Evolutionary conservation across 2,329 filamentous ascomycete species (phyloP), one percentile per base, ranked within the genome.

Genomic region (Curvularia verruculosa): DNA sequence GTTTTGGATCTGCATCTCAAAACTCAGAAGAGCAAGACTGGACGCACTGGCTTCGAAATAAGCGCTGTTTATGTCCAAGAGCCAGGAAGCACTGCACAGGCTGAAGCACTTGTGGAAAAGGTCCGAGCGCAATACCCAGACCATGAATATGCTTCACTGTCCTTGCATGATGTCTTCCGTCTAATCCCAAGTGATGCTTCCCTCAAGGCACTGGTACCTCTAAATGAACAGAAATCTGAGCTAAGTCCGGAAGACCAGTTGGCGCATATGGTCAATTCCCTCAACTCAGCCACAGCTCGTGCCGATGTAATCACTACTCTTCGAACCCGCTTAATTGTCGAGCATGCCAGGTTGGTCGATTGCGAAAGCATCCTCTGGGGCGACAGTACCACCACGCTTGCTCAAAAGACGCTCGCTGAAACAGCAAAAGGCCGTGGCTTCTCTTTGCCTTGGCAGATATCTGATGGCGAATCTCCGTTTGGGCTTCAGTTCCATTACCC

Each of bases 341-440:
- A 75, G 43, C 59, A 73, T 26, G 73, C 74, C 9, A 82, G 84
- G 59, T 75, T 79, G 15, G 78, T 83, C 26, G 78, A 72, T 12
- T 95, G 88, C 73, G 85, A 89, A 61, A 87, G 87, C 12, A 83
- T 98, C 40, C 78, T 98, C 1, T 89, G 95, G 76, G 93, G 91
- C 21, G 88, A 94, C 77, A 96, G 87, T 64, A 96, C 95, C 19
- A 97, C 92, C 5, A 86, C 88, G 15, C 86, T 99, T 28, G 94
- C 95, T 3, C 91, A 94, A 65, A 87, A 91, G 69, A 91, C 92
- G 0, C 85, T 99, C 13, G 83, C 91, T 6, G 91, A 95, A 77
- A 92, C 94, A 2, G 92, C 94, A 23, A 97, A 96, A 77, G 95
- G 95, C 1, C 85, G 94, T 47, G 95, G 94, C 0, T 92, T 89